Evolutionary conservation across 1,284 basidiomycete species (phyloP).

Genomic region (Bondarzewia mesenterica): DNA sequence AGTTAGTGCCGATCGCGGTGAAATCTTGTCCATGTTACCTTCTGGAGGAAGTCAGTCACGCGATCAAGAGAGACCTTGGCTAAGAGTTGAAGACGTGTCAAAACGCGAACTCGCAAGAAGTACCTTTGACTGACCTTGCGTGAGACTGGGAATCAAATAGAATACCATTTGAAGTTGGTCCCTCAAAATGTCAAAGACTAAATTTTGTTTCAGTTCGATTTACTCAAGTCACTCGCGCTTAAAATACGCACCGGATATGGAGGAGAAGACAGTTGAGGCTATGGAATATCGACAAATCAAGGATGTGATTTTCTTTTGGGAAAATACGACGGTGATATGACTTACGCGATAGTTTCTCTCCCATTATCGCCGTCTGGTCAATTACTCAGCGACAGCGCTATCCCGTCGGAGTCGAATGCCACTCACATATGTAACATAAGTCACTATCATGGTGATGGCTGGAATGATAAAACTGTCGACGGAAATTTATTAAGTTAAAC

Average conservation of each 20-base stretch:
- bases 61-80: constrained; percentile 41
- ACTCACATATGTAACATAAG: constrained; percentile 50
- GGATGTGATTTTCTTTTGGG: constrained; percentile 14
- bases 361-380: constrained; percentile 26
- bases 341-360: constrained; percentile 23
- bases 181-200: constrained; percentile 30
- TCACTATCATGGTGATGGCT: constrained; percentile 56
- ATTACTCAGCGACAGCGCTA: neutral
- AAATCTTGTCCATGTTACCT: constrained; percentile 19
- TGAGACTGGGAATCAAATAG: constrained; percentile 22
- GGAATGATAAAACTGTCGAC: constrained; percentile 49
- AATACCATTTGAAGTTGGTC: constrained; percentile 24
- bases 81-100: constrained; percentile 18
- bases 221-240: no score
- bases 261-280: constrained; percentile 33
- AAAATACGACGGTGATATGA: neutral
- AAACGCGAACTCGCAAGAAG: no score
- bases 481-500: constrained; percentile 4
- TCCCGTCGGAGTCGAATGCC: no score
- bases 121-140: no score
- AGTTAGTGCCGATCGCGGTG: constrained; percentile 8
- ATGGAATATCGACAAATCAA: constrained; percentile 9
- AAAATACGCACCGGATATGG: constrained; percentile 21
- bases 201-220: neutral
- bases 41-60: constrained; percentile 35